phyloP scores from a whole-genome alignment of 2,329 filamentous ascomycete genomes.

The Amylocarpus encephaloides region DNA sequence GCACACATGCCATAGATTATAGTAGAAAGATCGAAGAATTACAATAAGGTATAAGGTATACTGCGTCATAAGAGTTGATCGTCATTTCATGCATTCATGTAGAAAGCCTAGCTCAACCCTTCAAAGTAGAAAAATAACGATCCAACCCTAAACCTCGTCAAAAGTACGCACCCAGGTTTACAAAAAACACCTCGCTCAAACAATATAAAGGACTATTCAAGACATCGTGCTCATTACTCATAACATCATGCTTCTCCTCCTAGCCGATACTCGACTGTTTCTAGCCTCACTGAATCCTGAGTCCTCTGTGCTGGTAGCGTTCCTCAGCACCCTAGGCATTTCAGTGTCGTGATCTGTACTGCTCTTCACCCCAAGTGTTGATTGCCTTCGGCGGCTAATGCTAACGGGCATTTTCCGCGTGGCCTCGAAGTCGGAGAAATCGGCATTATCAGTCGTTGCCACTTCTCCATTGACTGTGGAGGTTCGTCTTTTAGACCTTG shows the following conservation, averaged over 20 bases:
- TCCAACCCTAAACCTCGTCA: no score
- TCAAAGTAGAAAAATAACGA: no score
- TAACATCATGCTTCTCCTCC: slow-evolving; percentile 34
- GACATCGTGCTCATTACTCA: slow-evolving; percentile 19
- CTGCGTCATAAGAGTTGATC: no score
- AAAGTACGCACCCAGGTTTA: no score
- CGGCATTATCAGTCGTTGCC: slow-evolving; percentile 15
- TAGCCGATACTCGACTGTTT: slow-evolving; percentile 26
- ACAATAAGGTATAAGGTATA: no score
- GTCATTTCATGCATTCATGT: no score
- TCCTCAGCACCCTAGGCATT: slow-evolving; percentile 16
- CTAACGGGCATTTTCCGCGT: slow-evolving; percentile 11
- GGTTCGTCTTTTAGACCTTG: slow-evolving; percentile 22
- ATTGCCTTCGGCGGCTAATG: slow-evolving; percentile 25
- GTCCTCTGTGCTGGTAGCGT: slow-evolving; percentile 10
- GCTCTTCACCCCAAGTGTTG: slow-evolving; percentile 22
- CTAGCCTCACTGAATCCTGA: slow-evolving; percentile 16
- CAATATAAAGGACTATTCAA: no score
- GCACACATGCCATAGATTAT: no score
- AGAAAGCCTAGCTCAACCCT: no score
- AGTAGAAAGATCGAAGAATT: no score
- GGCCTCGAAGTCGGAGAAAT: slow-evolving; percentile 23
- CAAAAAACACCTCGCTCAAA: no score
- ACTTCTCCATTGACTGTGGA: slow-evolving; percentile 17
- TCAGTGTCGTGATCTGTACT: slow-evolving; percentile 12